Evolutionary conservation across 768 basidiomycete genomes (phyloP).

Genomic region (Leccinum subtestaceum): DNA sequence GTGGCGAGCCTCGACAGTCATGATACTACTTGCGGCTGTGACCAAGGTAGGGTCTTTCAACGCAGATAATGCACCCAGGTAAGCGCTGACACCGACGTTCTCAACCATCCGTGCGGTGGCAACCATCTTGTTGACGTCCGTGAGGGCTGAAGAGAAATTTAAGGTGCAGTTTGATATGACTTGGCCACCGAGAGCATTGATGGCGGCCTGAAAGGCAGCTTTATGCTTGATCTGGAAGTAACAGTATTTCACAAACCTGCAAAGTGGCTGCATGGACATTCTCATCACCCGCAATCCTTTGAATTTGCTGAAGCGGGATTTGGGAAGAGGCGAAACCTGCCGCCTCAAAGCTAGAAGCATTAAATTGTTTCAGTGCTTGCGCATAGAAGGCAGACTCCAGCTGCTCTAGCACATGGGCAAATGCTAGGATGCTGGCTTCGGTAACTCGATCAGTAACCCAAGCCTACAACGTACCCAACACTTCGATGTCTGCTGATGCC

Average conservation of each 20-base stretch:
- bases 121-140: constrained; percentile 67
- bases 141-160: constrained; percentile 61
- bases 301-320: constrained; percentile 60
- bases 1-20: constrained; percentile 83
- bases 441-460: background rate
- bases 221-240: background rate
- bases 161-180: constrained; percentile 63
- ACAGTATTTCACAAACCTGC: constrained; percentile 37
- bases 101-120: constrained; percentile 73
- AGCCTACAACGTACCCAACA: constrained; percentile 50
- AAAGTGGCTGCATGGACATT: constrained; percentile 54
- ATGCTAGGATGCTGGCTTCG: constrained; percentile 43
- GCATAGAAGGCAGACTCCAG: constrained; percentile 69
- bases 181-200: constrained; percentile 51
- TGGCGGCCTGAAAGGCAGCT: constrained; percentile 34
- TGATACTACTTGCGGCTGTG: constrained; percentile 66
- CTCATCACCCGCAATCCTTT: constrained; percentile 60
- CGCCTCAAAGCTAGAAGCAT: constrained; percentile 53
- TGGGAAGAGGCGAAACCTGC: constrained; percentile 62
- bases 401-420: constrained; percentile 73
- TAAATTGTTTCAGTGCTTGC: constrained; percentile 64
- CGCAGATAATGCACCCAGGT: constrained; percentile 69
- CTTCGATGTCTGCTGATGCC: constrained; percentile 35
- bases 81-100: constrained; percentile 71
- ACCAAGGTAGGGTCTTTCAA: constrained; percentile 59